Base-by-base conservation (phyloP, 2,329 filamentous ascomycete genomes). In the Verticillium longisporum region DNA sequence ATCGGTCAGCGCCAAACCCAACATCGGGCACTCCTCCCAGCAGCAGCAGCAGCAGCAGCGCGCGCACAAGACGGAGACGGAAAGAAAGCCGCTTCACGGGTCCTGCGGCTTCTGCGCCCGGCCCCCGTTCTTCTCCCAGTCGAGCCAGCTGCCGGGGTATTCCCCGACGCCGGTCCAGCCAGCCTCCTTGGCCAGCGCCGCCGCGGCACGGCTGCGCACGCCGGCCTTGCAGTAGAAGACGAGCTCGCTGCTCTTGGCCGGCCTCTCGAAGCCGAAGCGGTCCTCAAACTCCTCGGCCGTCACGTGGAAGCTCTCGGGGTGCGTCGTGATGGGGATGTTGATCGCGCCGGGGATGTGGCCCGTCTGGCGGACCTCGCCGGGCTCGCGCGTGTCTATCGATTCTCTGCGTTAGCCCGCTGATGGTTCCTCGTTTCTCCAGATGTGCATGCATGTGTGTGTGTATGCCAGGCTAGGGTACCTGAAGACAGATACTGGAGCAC, bases 171-270 rank as follows among this genome's bases (percentile, higher is more conserved):
- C 83, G 57, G 77, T 75, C 82, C 90, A 98, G 10, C 94, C 94
- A 2, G 87, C 88, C 71, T 90, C 83, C 68, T 80, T 79, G 34
- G 95, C 95, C 73, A 97, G 74, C 65, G 83, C 81, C 7, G 92
- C 92, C 6, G 93, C 93, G 0, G 90, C 85, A 55, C 82, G 80
- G 67, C 91, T 92, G 71, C 95, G 82, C 65, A 98, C 91, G 2
- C 95, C 95, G 0, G 93, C 88, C 78, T 92, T 96, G 77, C 95
- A 99, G 75, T 97, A 98, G 70, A 98, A 95, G 4, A 98, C 82
- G 14, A 97, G 73, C 65, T 84, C 79, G 36, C 74, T 72, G 55
- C 84, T 80, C 62, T 78, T 78, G 2, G 69, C 68, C 0, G 81
- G 93, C 63, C 91, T 89, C 62, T 81, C 77, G 70, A 90, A 96